Percentiles rank a stretch among this genome's conserved stretches.
Conservation (phyloP, 164 flowering plant species). For the Annona squamosa region DNA sequence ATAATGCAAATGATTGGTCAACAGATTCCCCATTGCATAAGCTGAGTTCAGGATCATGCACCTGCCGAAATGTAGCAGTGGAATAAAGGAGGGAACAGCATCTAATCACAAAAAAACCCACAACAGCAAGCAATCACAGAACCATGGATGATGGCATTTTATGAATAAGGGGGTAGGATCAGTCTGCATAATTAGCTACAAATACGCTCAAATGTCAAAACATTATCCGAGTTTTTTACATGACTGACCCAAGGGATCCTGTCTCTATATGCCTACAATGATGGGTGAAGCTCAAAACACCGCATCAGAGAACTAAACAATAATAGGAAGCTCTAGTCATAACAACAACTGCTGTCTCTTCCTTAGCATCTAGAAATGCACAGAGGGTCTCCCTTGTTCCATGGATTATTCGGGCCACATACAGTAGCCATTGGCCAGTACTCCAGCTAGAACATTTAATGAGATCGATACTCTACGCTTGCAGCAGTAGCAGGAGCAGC, state of each 20-base stretch:
- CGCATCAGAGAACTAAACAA: neutral
- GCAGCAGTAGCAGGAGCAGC: neutral
- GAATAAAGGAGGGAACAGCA: no score
- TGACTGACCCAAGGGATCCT: neutral
- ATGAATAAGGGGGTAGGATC: neutral
- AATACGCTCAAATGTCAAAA: neutral
- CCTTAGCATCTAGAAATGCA: slow-evolving; percentile 5
- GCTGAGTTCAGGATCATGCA: neutral
- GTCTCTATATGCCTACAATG: slow-evolving; percentile 5
- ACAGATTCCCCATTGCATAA: neutral
- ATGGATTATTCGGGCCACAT: slow-evolving; percentile 16
- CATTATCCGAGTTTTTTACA: slow-evolving; percentile 3
- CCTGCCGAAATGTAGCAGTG: neutral
- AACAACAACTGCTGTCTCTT: neutral
- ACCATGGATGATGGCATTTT: neutral
- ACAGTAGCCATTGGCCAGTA: slow-evolving; percentile 7
- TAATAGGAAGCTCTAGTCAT: neutral
- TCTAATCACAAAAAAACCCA: neutral
- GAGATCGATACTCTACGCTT: slow-evolving; percentile 1
- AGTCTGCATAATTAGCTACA: neutral
- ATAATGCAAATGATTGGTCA: neutral
- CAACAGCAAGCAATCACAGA: neutral
- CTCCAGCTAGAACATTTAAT: slow-evolving; percentile 1
- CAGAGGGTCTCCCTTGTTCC: slow-evolving; percentile 11
- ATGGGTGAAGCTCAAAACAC: slow-evolving; percentile 9